phyloP scores from a whole-genome alignment of 2,329 filamentous ascomycete species.

The Malbranchea cinnamomea region DNA sequence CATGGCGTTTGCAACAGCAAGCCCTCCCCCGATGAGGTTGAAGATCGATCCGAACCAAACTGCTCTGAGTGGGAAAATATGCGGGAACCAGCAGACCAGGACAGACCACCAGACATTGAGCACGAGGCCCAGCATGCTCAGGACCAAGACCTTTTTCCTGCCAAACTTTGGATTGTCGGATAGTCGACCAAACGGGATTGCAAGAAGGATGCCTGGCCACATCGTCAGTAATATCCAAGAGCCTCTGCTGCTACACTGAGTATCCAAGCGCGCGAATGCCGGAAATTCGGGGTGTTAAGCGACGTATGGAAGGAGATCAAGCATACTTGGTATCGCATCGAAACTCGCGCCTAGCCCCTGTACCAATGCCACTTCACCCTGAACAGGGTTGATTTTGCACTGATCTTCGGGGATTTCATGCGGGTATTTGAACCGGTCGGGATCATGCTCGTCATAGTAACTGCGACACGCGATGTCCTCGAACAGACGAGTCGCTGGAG shows the following conservation, averaged over 20 bases:
- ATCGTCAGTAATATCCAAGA: not conserved
- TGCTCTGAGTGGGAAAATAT: constrained; percentile 30
- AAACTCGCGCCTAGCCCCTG: constrained; percentile 37
- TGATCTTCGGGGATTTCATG: constrained; percentile 32
- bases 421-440: constrained; percentile 26
- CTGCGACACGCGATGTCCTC: constrained; percentile 35
- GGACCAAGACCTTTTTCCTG: constrained; percentile 30
- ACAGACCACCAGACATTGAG: constrained; percentile 21
- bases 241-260: too few species aligned
- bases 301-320: not conserved
- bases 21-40: constrained; percentile 33
- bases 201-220: constrained; percentile 27
- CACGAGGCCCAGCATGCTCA: constrained; percentile 28
- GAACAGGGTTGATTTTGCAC: constrained; percentile 36
- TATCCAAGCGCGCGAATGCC: not conserved
- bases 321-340: constrained; percentile 27
- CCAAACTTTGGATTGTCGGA: constrained; percentile 29
- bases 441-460: constrained; percentile 29
- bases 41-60: constrained; percentile 35
- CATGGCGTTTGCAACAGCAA: constrained; percentile 32
- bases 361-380: constrained; percentile 35
- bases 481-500: constrained; percentile 28
- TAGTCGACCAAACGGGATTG: constrained; percentile 35
- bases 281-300: not conserved
- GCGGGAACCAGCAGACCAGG: constrained; percentile 23